Evolutionary conservation across 352 stramenopile species (phyloP).

Genomic region (Phytopythium ostracodes): DNA sequence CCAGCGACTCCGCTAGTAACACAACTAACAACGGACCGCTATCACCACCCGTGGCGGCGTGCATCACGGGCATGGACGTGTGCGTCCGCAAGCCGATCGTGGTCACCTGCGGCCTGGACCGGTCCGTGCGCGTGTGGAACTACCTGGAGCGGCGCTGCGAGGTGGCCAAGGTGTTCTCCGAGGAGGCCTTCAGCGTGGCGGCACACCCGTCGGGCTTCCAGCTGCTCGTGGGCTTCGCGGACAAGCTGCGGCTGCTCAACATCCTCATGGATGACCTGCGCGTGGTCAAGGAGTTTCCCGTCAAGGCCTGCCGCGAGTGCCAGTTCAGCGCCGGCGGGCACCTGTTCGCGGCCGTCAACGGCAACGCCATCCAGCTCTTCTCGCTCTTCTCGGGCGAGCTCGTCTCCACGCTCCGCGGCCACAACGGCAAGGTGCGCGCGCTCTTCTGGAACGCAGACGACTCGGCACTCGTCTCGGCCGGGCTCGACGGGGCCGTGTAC

Average conservation of each 20-base stretch:
- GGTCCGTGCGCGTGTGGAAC: slow-evolving; percentile 91
- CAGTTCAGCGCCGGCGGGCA: slow-evolving; percentile 87
- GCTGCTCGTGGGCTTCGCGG: slow-evolving; percentile 86
- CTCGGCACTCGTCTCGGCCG: slow-evolving; percentile 81
- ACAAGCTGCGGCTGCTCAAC: slow-evolving; percentile 90
- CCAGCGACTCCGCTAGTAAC: slow-evolving; percentile 48
- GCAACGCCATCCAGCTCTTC: slow-evolving; percentile 92
- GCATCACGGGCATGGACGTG: slow-evolving; percentile 88
- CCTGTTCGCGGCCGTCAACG: slow-evolving; percentile 92
- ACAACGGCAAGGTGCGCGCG: slow-evolving; percentile 91
- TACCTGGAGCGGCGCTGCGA: slow-evolving; percentile 88
- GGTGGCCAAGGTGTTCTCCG: slow-evolving; percentile 83
- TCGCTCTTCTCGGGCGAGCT: slow-evolving; percentile 90
- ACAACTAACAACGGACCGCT: too few relatives aligned
- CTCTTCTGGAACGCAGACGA: slow-evolving; percentile 88
- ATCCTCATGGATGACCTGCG: slow-evolving; percentile 92
- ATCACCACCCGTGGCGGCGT: too few relatives aligned
- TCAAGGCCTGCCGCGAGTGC: slow-evolving; percentile 81
- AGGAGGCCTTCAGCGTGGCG: slow-evolving; percentile 87
- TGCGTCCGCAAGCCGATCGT: slow-evolving; percentile 90
- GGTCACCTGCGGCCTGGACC: slow-evolving; percentile 88
- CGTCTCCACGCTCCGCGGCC: slow-evolving; percentile 86
- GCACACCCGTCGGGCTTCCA: slow-evolving; percentile 91
- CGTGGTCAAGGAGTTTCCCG: slow-evolving; percentile 77
- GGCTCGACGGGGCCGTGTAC: slow-evolving; percentile 92